Evolutionary conservation across 1,139 yeast genomes (phyloP), one percentile per base, ranked within the genome.

Genomic region (Pichia cactophila): DNA sequence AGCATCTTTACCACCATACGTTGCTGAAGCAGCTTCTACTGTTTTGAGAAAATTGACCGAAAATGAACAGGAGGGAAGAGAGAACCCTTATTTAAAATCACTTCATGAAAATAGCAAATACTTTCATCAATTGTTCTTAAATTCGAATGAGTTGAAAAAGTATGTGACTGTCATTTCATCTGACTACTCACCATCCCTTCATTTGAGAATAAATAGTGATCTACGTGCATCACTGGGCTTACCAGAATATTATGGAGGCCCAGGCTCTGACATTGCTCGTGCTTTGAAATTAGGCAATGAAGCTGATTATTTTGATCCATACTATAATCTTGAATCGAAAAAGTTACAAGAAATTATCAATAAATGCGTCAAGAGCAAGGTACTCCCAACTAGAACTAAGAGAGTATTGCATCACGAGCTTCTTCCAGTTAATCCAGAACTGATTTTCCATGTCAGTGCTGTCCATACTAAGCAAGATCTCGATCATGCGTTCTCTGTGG

Each of bases 1-100:
- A 63, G 99, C 99, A 10, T 80, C 97, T 3, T 77, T 92, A 64
- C 97, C 98, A 14, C 95, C 97, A 17, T 90, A 86, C 66, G 78
- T 89, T 45, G 96, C 96, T 1, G 78, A 75, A 51, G 83, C 82
- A n/a, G 79, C 83, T 0, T 76, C 86, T 2, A 77, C 76, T 48
- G 82, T 83, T 3, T 71, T 89, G 45, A 65, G 71, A 11, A 58
- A 73, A 33, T 68, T 81, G 56, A 70, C 71, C 45, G 56, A 61
- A 6, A 53, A 56, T 11, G 55, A 56, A 10, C n/a, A 11, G 16
- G 44, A 55, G 43, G 58, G 58, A 43, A 29, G 61, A 26, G 46
- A 49, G 2, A 65, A 62, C 45, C 51, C 55, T 14, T 16, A 54
- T 10, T 43, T 64, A 16, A 46, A 50, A 33, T 59, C 61, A 26